Conservation (phyloP, 2,329 filamentous ascomycete genomes). For the Fusarium cyanostomum region DNA sequence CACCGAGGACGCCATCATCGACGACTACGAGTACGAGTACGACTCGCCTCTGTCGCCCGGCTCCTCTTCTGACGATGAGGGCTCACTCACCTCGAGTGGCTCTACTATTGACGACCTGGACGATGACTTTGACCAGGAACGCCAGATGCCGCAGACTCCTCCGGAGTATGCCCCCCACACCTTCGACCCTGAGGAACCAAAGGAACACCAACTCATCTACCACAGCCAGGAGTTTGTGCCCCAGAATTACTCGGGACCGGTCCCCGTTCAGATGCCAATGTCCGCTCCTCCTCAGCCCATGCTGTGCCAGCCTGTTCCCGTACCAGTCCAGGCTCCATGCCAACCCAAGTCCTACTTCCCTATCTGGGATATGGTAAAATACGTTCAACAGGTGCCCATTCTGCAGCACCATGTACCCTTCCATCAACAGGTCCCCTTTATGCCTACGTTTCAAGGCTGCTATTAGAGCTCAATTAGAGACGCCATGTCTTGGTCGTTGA, state of each 20-base stretch:
- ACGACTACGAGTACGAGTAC: conserved; percentile 56
- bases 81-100: conserved; percentile 63
- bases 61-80: conserved; percentile 64
- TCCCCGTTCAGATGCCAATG: conserved; percentile 42
- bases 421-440: conserved; percentile 62
- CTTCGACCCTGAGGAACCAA: conserved; percentile 58
- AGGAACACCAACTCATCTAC: conserved; percentile 51
- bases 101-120: conserved; percentile 63
- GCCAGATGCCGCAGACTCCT: conserved; percentile 49
- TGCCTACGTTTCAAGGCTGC: conserved; percentile 63
- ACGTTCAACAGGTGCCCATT: conserved; percentile 59
- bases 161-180: conserved; percentile 55
- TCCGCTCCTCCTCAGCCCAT: conserved; percentile 40
- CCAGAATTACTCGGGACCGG: conserved; percentile 56
- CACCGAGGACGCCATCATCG: conserved; percentile 57
- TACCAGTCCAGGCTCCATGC: conserved; percentile 48
- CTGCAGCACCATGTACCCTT: conserved; percentile 61
- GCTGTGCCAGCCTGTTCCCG: conserved; percentile 46
- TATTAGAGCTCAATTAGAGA: conserved; percentile 46
- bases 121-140: conserved; percentile 59
- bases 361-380: conserved; percentile 63
- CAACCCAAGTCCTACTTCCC: conserved; percentile 60
- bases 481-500: conserved; percentile 6
- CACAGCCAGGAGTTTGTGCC: conserved; percentile 57
- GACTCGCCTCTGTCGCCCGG: conserved; percentile 61